Conservation (phyloP, 495 filamentous ascomycete species). For the Chaetomium tenue region DNA sequence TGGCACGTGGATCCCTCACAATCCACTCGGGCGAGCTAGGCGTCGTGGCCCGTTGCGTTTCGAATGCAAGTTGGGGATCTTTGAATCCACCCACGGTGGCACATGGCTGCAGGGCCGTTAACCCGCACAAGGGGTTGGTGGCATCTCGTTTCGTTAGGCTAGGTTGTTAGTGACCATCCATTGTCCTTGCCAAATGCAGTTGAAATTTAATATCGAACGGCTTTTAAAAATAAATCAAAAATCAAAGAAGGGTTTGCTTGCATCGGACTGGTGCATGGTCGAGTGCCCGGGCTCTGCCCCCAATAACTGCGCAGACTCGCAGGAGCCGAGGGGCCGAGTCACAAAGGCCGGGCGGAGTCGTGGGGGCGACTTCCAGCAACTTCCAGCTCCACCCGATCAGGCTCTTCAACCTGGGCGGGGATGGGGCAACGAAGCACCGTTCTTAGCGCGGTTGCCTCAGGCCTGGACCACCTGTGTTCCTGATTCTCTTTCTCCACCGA, state of each 20-base stretch:
- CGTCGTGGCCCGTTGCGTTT: not conserved
- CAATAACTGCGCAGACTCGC: too few relatives aligned
- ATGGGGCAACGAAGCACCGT: not conserved
- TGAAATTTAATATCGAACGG: too few relatives aligned
- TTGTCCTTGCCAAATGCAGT: too few relatives aligned
- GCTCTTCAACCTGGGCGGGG: not conserved
- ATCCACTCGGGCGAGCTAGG: not conserved
- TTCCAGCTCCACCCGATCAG: not conserved
- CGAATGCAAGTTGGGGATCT: not conserved
- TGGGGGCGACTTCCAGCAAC: conserved; percentile 1
- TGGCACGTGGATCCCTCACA: not conserved
- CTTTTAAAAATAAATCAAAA: too few relatives aligned
- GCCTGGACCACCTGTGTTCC: conserved; percentile 10
- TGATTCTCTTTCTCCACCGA: conserved; percentile 14
- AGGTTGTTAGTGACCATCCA: too few relatives aligned
- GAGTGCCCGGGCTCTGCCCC: too few relatives aligned
- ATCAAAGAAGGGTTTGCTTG: too few relatives aligned
- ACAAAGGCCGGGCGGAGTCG: not conserved
- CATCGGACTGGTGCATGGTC: too few relatives aligned
- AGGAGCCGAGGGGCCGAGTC: not conserved
- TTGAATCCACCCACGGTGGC: not conserved
- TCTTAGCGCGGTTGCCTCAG: conserved; percentile 14
- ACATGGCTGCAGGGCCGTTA: not conserved
- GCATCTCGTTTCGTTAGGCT: not conserved
- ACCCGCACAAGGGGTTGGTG: not conserved